Conservation (phyloP, 805 yeast species). For the Ogataea parapolymorpha region DNA sequence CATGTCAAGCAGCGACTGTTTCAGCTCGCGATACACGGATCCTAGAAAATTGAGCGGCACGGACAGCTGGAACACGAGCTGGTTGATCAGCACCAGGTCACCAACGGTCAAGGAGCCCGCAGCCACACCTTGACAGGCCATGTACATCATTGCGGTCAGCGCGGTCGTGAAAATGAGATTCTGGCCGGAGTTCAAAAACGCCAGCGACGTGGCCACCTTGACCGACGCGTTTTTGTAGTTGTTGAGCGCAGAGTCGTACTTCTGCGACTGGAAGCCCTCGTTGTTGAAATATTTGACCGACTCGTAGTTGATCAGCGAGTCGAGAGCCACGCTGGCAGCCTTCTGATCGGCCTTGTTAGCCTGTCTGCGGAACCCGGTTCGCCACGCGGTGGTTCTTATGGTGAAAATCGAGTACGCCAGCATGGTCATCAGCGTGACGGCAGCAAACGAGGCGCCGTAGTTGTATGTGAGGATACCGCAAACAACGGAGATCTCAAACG, state of each 20-base stretch:
- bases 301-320: slow-evolving; percentile 90
- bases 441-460: slow-evolving; percentile 86
- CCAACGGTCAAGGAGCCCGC: slow-evolving; percentile 84
- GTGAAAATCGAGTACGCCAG: slow-evolving; percentile 84
- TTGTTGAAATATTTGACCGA: slow-evolving; percentile 93
- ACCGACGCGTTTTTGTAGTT: slow-evolving; percentile 73
- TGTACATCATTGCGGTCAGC: slow-evolving; percentile 93
- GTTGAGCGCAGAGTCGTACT: slow-evolving; percentile 71
- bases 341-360: slow-evolving; percentile 92
- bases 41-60: slow-evolving; percentile 95
- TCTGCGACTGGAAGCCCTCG: slow-evolving; percentile 72
- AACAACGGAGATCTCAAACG: slow-evolving; percentile 88
- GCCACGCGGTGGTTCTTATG: slow-evolving; percentile 91
- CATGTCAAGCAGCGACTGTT: slow-evolving; percentile 93
- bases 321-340: slow-evolving; percentile 94
- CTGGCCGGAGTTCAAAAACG: slow-evolving; percentile 77
- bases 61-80: slow-evolving; percentile 90
- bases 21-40: slow-evolving; percentile 90
- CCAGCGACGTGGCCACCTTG: slow-evolving; percentile 80
- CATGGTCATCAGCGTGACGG: slow-evolving; percentile 86
- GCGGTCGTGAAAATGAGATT: slow-evolving; percentile 82
- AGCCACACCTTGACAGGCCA: slow-evolving; percentile 95
- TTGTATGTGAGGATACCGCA: slow-evolving; percentile 92
- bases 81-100: slow-evolving; percentile 91
- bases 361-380: slow-evolving; percentile 84